phyloP scores from a whole-genome alignment of 345 rosid genomes.

The Cochlearia excelsa region DNA sequence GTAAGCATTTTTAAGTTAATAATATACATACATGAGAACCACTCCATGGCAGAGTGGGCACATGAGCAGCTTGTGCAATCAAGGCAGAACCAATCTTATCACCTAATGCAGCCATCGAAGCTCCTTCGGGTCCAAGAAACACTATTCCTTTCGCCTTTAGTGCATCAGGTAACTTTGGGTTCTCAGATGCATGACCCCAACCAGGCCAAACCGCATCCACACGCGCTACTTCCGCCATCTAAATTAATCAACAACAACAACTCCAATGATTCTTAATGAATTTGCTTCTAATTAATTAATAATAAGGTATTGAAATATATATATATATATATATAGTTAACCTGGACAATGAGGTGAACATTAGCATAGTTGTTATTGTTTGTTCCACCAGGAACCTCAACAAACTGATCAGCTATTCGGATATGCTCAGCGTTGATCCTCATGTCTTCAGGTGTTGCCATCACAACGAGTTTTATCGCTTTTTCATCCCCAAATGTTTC shows the following conservation, averaged over 20 bases:
- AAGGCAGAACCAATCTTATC: constrained; percentile 98
- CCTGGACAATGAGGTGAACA: constrained; percentile 98
- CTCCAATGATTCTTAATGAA: too few species aligned
- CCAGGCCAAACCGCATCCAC: constrained; percentile 99
- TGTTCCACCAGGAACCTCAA: constrained; percentile 99
- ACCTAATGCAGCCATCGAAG: constrained; percentile 95
- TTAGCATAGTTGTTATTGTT: constrained; percentile 98
- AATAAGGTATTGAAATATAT: too few species aligned
- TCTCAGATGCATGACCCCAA: constrained; percentile 99
- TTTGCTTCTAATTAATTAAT: too few species aligned
- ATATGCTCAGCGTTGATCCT: constrained; percentile 98
- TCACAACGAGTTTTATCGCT: constrained; percentile 91
- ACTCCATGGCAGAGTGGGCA: constrained; percentile 99
- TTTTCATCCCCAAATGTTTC: constrained; percentile 96
- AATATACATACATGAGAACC: constrained; percentile 76
- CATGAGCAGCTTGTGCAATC: constrained; percentile 99
- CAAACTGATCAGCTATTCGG: constrained; percentile 98
- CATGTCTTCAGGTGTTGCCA: constrained; percentile 99
- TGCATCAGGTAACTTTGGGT: constrained; percentile 97
- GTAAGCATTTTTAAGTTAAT: neutral
- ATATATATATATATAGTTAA: constrained; percentile 15
- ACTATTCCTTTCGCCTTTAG: constrained; percentile 72
- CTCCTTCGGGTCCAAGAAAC: constrained; percentile 91
- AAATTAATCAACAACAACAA: neutral
- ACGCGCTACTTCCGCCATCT: constrained; percentile 97